Evolutionary conservation across 176 grass and related monocot species (phyloP), one percentile per base, ranked within the genome.

Genomic region (Musa schizocarpa): DNA sequence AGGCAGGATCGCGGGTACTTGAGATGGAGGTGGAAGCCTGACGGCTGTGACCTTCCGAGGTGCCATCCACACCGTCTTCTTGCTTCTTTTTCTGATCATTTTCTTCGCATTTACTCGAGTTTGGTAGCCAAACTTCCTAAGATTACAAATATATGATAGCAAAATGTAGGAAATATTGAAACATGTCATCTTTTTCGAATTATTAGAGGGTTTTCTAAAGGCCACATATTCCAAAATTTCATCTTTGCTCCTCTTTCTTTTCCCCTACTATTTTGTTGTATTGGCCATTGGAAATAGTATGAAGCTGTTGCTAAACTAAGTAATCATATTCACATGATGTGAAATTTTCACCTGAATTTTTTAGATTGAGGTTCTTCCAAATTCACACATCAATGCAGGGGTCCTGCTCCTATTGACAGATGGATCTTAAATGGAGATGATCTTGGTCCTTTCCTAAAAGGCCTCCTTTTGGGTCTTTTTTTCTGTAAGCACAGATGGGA

Each of bases 21-120:
- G 84, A 82, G 82, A 52, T 98, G 94, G 94, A 86, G 82, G 74
- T 98, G 94, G 94, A 81, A 87, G 80, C 94, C 90, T 34, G 77
- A 71, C 24, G 80, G 27, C 48, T 98, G 94, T 77, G 54, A 26
- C 24, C 81, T 98, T 2, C 94, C 94, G 57, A 91, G 90, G 92
- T 96, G 73, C 56, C 50, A 10, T 22, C 50, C 12, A 9, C 53
- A 20, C 66, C 54, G 5, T 63, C n/a, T 43, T 71, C 13, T 53
- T 62, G 29, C 13, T 72, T 69, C 9, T 64, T 5, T 22, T 52
- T 78, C 53, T 22, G 58, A 52, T 26, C 58, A 48, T 64, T 24
- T 74, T 58, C 13, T 70, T 50, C 17, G 25, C 74, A 72, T 56
- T 68, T 17, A 19, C 54, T 16, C 56, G 4, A 59, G n/a, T 17